phyloP scores from a whole-genome alignment of 768 basidiomycete species.

The Tylopilus vinaceipallidus region DNA sequence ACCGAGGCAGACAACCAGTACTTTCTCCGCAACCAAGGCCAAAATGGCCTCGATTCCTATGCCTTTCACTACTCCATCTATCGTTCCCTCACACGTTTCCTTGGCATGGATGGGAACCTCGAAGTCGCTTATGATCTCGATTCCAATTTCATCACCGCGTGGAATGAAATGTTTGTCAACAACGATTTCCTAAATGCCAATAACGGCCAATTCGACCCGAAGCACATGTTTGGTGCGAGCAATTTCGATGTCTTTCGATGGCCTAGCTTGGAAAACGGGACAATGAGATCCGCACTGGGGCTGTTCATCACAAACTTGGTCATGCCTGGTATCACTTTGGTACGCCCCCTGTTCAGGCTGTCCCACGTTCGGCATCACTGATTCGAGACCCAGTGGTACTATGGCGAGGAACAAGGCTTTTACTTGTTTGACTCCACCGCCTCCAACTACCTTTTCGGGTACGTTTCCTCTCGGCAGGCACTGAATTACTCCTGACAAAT shows the following conservation, averaged over 20 bases:
- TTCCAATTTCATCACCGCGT: constrained; percentile 81
- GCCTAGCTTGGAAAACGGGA: constrained; percentile 86
- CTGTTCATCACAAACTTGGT: constrained; percentile 77
- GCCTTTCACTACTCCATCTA: constrained; percentile 97
- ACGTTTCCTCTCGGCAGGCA: constrained; percentile 19
- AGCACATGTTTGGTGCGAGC: constrained; percentile 88
- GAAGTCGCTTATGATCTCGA: constrained; percentile 85
- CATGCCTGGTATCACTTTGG: constrained; percentile 85
- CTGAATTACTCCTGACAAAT: not conserved
- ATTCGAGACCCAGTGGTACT: constrained; percentile 55
- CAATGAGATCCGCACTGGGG: constrained; percentile 69
- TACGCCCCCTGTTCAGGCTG: constrained; percentile 30
- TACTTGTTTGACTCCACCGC: constrained; percentile 88
- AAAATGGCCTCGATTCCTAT: constrained; percentile 68
- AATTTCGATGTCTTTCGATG: constrained; percentile 96
- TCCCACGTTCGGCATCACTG: not conserved
- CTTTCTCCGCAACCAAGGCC: constrained; percentile 68
- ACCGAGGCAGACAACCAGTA: constrained; percentile 62
- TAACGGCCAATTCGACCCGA: constrained; percentile 68
- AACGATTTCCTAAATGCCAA: constrained; percentile 82
- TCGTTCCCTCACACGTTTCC: constrained; percentile 79
- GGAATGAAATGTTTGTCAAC: constrained; percentile 89
- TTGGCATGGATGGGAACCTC: constrained; percentile 96
- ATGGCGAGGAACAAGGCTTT: constrained; percentile 91
- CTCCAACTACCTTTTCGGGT: constrained; percentile 90